Evolutionary conservation across 2,329 filamentous ascomycete genomes (phyloP).

Genomic region (Westerdykella aurantiaca): DNA sequence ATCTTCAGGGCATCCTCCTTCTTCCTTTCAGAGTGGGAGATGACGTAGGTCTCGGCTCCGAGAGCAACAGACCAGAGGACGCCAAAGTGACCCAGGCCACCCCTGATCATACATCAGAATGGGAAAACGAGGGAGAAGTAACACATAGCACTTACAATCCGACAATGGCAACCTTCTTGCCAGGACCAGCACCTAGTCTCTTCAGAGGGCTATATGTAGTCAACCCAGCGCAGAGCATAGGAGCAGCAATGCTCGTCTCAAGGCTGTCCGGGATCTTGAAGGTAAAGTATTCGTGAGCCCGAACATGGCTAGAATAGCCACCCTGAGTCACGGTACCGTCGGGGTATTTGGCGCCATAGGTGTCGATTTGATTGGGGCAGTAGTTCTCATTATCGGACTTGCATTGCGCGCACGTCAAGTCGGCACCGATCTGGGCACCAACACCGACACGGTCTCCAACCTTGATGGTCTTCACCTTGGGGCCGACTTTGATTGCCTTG

Average conservation of each 20-base stretch:
- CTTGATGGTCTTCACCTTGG: constrained; percentile 47
- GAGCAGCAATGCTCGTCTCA: constrained; percentile 56
- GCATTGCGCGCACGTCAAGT: constrained; percentile 48
- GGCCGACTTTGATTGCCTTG: constrained; percentile 46
- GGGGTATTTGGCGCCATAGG: constrained; percentile 46
- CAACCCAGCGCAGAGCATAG: constrained; percentile 80
- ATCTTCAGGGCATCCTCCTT: constrained; percentile 55
- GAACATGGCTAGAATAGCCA: constrained; percentile 62
- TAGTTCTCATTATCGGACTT: constrained; percentile 51
- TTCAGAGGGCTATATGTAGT: constrained; percentile 75
- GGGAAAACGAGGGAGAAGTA: too few species aligned
- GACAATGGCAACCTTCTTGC: constrained; percentile 72
- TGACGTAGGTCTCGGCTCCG: constrained; percentile 57
- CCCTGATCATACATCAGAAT: constrained; percentile 19
- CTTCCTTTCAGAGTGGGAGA: constrained; percentile 56
- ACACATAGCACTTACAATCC: constrained; percentile 48
- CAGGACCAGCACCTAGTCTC: constrained; percentile 67
- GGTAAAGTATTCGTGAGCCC: constrained; percentile 70
- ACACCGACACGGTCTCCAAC: constrained; percentile 44
- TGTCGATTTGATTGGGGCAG: constrained; percentile 47
- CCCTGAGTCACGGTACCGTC: constrained; percentile 61
- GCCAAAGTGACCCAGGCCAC: constrained; percentile 48
- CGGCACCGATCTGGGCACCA: constrained; percentile 47
- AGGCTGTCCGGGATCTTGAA: constrained; percentile 73
- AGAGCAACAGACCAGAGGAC: constrained; percentile 48